A percentile compares a stretch with the other conserved stretches of the same genome.
phyloP scores from a whole-genome alignment of 306 rosid species.

The Prunus davidiana region DNA sequence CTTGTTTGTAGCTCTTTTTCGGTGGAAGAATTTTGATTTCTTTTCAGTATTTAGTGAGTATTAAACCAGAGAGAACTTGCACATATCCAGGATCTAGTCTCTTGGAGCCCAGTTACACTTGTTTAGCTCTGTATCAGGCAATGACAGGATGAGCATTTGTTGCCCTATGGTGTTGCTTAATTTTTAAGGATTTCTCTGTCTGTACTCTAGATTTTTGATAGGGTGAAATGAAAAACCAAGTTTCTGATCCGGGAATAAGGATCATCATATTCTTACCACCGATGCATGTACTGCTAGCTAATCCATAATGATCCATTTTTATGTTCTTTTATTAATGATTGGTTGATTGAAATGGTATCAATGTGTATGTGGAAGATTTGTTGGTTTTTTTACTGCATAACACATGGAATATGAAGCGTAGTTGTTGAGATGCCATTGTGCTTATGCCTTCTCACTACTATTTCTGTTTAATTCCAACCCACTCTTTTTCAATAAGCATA shows the following conservation, averaged over 20 bases:
- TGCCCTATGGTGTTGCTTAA: not conserved
- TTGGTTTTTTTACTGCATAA: not conserved
- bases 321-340: not conserved
- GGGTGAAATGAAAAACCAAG: not conserved
- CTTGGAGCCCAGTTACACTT: not conserved
- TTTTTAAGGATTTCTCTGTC: not conserved
- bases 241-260: not conserved
- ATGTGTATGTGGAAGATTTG: not conserved
- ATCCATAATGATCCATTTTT: not conserved
- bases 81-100: not conserved
- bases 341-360: constrained; percentile 2
- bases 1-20: constrained; percentile 2
- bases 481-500: not conserved
- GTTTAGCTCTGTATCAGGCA: not conserved
- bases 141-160: not conserved
- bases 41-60: not conserved
- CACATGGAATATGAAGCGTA: not conserved
- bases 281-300: not conserved
- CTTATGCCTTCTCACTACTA: not conserved
- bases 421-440: not conserved
- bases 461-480: not conserved
- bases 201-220: not conserved
- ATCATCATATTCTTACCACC: not conserved
- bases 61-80: not conserved
- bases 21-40: not conserved